Conservation (phyloP, 1,284 basidiomycete genomes). For the Ustilago trichophora region DNA sequence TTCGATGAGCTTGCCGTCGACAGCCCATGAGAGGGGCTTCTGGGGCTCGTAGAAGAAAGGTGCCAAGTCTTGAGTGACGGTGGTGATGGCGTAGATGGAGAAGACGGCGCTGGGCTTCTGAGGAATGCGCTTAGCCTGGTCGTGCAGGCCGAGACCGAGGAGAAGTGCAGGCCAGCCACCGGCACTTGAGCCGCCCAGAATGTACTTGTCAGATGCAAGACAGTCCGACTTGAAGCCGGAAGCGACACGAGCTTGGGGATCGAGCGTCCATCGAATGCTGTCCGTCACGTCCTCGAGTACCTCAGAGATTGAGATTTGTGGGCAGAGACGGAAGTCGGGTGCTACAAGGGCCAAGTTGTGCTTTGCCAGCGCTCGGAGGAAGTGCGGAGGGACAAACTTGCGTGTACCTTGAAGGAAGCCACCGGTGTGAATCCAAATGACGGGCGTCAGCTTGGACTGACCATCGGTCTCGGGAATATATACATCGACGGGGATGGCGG, state of each 20-base stretch:
- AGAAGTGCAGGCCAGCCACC: conserved; percentile 52
- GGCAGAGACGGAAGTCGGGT: conserved; percentile 54
- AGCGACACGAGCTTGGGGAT: conserved; percentile 12
- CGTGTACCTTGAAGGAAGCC: conserved; percentile 54
- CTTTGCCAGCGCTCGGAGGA: conserved; percentile 36
- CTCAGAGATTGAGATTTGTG: conserved; percentile 42
- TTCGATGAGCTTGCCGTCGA: conserved; percentile 28
- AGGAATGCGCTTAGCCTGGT: conserved; percentile 20
- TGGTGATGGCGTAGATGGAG: conserved; percentile 53
- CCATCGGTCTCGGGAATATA: conserved; percentile 34
- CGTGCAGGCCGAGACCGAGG: conserved; percentile 40
- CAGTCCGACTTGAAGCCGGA: conserved; percentile 24
- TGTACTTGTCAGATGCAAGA: conserved; percentile 28
- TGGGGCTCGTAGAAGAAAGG: conserved; percentile 47
- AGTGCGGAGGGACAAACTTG: conserved; percentile 50
- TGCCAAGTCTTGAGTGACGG: conserved; percentile 22
- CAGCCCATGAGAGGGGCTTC: conserved; percentile 47
- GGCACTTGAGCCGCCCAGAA: conserved; percentile 47
- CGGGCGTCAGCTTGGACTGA: conserved; percentile 25
- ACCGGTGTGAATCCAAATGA: conserved; percentile 54
- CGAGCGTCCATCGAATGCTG: conserved; percentile 36
- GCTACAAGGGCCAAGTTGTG: conserved; percentile 41
- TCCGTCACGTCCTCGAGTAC: conserved; percentile 50
- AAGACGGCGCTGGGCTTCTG: conserved; percentile 34
- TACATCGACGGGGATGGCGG: conserved; percentile 47